These are phyloP conservation scores for Fusarium chuoi DNA, from an alignment of 2,329 filamentous ascomycete genomes.

Conservation along the genomic window DNA sequence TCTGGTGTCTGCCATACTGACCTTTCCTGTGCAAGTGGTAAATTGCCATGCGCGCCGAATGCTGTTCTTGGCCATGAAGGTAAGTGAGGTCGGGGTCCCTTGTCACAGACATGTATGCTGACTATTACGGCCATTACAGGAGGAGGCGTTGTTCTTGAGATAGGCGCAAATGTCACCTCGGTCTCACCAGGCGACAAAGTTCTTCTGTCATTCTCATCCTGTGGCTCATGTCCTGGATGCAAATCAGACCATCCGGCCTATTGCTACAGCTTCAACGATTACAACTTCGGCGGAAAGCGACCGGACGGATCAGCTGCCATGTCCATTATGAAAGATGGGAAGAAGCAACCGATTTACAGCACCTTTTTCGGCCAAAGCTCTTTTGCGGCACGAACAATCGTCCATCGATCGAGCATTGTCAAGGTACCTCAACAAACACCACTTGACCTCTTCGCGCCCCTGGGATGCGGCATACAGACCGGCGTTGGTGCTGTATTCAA, in stretches of 20 bases:
- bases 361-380: conserved; percentile 34
- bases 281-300: conserved; percentile 21
- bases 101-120: accelerated
- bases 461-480: conserved; percentile 30
- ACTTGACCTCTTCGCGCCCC: conserved; percentile 12
- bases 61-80: conserved; percentile 30
- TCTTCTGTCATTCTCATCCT: conserved; percentile 15
- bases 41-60: neutral
- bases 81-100: too few relatives aligned
- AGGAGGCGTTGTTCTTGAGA: conserved; percentile 18
- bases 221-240: conserved; percentile 11
- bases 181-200: conserved; percentile 19
- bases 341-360: neutral
- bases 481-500: conserved; percentile 24
- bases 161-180: neutral
- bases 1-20: conserved; percentile 29
- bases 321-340: neutral
- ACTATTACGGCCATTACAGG: neutral
- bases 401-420: conserved; percentile 14
- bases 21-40: conserved; percentile 57
- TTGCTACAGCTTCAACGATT: conserved; percentile 11
- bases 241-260: conserved; percentile 18
- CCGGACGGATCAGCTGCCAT: conserved; percentile 11
- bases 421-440: conserved; percentile 1
- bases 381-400: conserved; percentile 11